Evolutionary conservation across 768 basidiomycete species (phyloP).

Genomic region (Tulasnella sp.): DNA sequence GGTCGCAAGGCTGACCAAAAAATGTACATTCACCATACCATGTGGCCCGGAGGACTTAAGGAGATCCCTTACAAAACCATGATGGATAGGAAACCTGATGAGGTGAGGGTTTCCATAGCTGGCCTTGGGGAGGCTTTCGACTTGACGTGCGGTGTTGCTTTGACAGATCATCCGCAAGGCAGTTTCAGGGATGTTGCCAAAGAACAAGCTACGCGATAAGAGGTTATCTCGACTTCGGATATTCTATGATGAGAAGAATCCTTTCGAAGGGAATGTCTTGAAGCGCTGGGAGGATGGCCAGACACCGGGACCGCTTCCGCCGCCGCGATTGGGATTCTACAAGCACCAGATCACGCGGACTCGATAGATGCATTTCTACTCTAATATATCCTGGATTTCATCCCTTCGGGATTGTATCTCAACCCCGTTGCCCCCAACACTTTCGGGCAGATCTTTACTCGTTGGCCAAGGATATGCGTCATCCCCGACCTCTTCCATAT

Average conservation of each 20-base stretch:
- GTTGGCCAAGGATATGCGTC: constrained; percentile 46
- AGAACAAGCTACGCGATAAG: constrained; percentile 88
- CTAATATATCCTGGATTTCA: not conserved
- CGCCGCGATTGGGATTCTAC: constrained; percentile 16
- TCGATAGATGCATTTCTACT: not conserved
- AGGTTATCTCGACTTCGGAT: constrained; percentile 81
- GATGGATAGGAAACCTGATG: constrained; percentile 78
- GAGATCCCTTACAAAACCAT: constrained; percentile 77
- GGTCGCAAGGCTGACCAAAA: constrained; percentile 83
- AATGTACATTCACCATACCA: constrained; percentile 79
- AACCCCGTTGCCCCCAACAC: constrained; percentile 26
- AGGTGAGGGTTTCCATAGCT: constrained; percentile 46
- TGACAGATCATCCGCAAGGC: constrained; percentile 88
- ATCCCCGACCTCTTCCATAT: constrained; percentile 21
- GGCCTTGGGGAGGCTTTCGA: not conserved
- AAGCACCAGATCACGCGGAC: not conserved
- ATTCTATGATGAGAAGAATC: constrained; percentile 58
- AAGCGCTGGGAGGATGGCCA: constrained; percentile 55
- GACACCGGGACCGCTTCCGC: constrained; percentile 11
- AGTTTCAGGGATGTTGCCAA: constrained; percentile 96
- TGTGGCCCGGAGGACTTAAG: constrained; percentile 88
- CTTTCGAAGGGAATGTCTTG: constrained; percentile 63
- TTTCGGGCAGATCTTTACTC: constrained; percentile 36
- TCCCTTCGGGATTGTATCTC: not conserved
- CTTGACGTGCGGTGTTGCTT: too few relatives aligned